Conservation (phyloP, 805 yeast species). For the Lipomyces spencermartinsiae region DNA sequence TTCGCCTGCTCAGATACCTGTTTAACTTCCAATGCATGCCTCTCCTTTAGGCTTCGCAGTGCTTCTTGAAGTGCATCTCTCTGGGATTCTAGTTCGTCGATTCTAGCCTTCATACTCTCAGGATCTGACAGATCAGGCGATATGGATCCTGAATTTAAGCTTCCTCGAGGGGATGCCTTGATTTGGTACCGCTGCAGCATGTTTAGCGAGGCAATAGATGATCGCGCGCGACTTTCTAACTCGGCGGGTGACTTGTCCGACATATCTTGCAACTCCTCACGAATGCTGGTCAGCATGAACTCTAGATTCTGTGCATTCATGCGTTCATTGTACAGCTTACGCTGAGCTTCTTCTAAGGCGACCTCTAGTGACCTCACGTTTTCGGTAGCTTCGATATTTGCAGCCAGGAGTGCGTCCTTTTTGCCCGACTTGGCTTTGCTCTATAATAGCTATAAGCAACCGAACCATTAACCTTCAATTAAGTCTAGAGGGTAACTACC, state of each 20-base stretch:
- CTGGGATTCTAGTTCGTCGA: slow-evolving; percentile 43
- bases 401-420: slow-evolving; percentile 8
- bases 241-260: slow-evolving; percentile 17
- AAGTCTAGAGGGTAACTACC: slow-evolving; percentile 10
- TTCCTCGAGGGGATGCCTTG: neutral
- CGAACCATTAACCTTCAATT: neutral
- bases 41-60: slow-evolving; percentile 49
- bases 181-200: slow-evolving; percentile 11
- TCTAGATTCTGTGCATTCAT: slow-evolving; percentile 35
- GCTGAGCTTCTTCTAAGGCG: slow-evolving; percentile 33
- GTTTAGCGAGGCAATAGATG: slow-evolving; percentile 23
- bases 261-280: slow-evolving; percentile 33
- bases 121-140: slow-evolving; percentile 12
- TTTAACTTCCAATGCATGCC: slow-evolving; percentile 48
- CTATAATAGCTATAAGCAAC: neutral
- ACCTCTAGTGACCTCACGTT: slow-evolving; percentile 22
- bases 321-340: slow-evolving; percentile 35
- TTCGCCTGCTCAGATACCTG: slow-evolving; percentile 31
- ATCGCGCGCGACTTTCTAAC: slow-evolving; percentile 14
- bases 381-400: slow-evolving; percentile 20
- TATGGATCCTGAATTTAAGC: neutral
- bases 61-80: slow-evolving; percentile 51
- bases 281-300: slow-evolving; percentile 31
- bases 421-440: slow-evolving; percentile 22
- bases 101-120: slow-evolving; percentile 15